phyloP scores from a whole-genome alignment of 306 rosid genomes.

The Hippophae tibetana region DNA sequence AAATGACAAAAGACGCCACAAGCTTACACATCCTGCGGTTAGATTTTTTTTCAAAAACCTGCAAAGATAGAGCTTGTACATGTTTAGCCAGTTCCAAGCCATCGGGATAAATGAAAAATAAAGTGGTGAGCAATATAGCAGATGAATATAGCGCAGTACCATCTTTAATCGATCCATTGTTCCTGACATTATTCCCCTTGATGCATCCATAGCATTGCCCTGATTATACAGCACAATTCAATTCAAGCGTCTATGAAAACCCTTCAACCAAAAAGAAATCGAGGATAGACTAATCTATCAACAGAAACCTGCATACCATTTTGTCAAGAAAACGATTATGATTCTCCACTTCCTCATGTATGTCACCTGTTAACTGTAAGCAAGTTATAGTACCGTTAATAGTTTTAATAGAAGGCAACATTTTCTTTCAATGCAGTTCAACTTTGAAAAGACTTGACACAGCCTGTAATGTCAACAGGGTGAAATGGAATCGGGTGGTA shows the following conservation, averaged over 20 bases:
- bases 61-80: conserved; percentile 21
- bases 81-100: conserved; percentile 15
- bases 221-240: conserved; percentile 24
- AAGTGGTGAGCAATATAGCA: conserved; percentile 1
- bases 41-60: conserved; percentile 90
- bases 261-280: too few relatives aligned
- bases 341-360: conserved; percentile 84
- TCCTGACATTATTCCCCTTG: conserved; percentile 87
- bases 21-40: conserved; percentile 60
- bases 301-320: conserved; percentile 46
- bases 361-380: conserved; percentile 87
- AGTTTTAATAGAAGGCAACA: conserved; percentile 1
- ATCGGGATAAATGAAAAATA: conserved; percentile 9
- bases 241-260: conserved; percentile 8
- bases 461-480: too few relatives aligned
- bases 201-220: conserved; percentile 86
- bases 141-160: conserved; percentile 32
- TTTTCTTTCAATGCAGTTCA: not conserved
- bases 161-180: conserved; percentile 93
- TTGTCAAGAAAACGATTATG: conserved; percentile 76
- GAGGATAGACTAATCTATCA: not conserved
- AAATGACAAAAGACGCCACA: conserved; percentile 49
- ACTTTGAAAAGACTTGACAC: not conserved
- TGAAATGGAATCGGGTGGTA: too few relatives aligned
- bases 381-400: conserved; percentile 13